These are phyloP conservation scores for Bonia amplexicaulis DNA, from an alignment of 176 grass and related monocot species.

Conservation along the genomic window DNA sequence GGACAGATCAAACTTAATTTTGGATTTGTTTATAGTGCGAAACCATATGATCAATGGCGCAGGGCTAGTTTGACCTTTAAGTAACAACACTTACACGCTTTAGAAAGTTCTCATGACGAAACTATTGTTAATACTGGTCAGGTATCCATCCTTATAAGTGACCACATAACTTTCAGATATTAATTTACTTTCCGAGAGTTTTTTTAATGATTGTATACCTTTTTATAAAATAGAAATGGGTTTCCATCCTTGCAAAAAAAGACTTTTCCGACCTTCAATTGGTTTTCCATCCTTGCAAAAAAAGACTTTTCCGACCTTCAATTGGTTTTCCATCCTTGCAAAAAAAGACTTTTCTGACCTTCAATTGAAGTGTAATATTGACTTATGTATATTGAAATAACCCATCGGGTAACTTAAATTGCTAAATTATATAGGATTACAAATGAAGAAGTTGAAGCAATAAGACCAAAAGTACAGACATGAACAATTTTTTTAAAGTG, in stretches of 20 bases:
- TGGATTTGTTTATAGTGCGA: not conserved
- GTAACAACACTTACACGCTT: not conserved
- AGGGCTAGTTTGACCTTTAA: not conserved
- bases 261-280: not conserved
- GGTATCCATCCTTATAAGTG: not conserved
- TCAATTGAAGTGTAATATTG: not conserved
- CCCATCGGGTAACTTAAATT: not conserved
- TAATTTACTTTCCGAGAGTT: not conserved
- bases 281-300: not conserved
- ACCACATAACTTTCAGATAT: not conserved
- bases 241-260: not conserved
- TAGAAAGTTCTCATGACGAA: not conserved
- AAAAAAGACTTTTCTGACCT: not conserved
- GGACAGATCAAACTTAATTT: not conserved
- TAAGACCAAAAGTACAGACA: slow-evolving; percentile 11
- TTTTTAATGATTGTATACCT: not conserved
- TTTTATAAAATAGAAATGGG: not conserved
- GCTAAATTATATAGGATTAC: not conserved
- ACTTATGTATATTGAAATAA: not conserved
- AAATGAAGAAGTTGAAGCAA: not conserved
- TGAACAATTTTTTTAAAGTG: not conserved
- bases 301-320: too few species aligned
- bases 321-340: not conserved
- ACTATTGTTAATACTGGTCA: not conserved
- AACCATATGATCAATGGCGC: not conserved